Evolutionary conservation across 352 stramenopile species (phyloP), one percentile per base, ranked within the genome.

Genomic region (Salisapilia sapeloensis): DNA sequence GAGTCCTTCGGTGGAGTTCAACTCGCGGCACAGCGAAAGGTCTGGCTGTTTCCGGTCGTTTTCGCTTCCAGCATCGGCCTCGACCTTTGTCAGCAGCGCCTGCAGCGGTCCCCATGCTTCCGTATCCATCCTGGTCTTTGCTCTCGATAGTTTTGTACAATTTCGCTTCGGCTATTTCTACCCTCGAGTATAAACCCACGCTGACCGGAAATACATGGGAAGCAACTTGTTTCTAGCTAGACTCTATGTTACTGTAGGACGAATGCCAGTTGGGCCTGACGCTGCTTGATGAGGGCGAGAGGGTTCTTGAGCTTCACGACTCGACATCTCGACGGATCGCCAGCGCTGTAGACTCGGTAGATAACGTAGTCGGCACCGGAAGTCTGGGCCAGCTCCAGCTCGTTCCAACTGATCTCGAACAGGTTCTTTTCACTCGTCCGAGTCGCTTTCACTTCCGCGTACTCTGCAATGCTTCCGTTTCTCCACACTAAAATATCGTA

Each of bases 341-440:
- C 75, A 19, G 74, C 72, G 36, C 85, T 81, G 39, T 87, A 91
- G 9, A 87, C 75, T 27, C 75, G 67, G 42, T 87, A 91, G 43
- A 91, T 87, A 33, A 47, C 56, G 55, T 86, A 91, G 18, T 51
- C 61, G 10, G 71, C 84, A 14, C 75, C 75, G 44, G 81, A 69
- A 4, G 72, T 55, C 12, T 53, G 54, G n/a, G 75, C 75, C 34
- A 83, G 62, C 45, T 91, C 71, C 41, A 91, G 46, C 39, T 90
- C 75, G 48, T 91, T 85, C 63, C 86, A 80, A 36, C 69, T 86
- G 48, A 91, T 91, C 63, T 91, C 75, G 29, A 91, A 91, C 37
- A 81, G 52, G 16, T 56, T 53, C 40, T 91, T 91, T 46, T 91
- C 75, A 60, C 81, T 84, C 14, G 72, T 91, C 20, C 72, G 69